Base-by-base conservation (phyloP, 805 yeast species). In the Spathaspora passalidarum region DNA sequence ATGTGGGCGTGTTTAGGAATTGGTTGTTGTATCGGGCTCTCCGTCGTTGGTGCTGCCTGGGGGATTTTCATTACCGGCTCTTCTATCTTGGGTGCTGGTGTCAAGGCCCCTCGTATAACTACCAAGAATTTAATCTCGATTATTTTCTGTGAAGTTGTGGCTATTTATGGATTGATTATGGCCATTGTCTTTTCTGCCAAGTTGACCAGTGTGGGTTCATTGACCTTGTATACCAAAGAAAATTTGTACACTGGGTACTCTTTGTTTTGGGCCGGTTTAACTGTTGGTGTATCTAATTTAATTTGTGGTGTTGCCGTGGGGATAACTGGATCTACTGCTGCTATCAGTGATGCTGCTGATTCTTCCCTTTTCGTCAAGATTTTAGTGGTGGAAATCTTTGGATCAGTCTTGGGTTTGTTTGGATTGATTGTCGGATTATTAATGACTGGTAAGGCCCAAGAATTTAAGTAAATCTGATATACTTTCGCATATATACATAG, bases 41-140 rank as follows among this genome's bases (percentile, higher is more conserved):
- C 95, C 41, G 97, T 94, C 13, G 85, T 91, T 36, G 99, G 99
- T 34, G 99, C 99, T 13, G 98, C 98, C 4, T 94, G 99, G 99
- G 99, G 99, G 53, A 94, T 94, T 55, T 94, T 92, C 65, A 80
- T 94, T 50, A 92, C 98, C 2, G 99, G 99, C 35, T 77, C 97
- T 1, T 82, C 97, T 22, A 88, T 94, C 56, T 71, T 94, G 51
- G 99, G 99, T 57, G 99, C 99, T 2, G 99, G 99, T 74, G 97
- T 94, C 49, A 88, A 88, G 66, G 94, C 96, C 11, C 99, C 99
- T 43, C 78, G 98, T 64, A 95, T 94, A 63, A 91, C 98, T 38
- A 94, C 99, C 45, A 94, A 94, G 76, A 94, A 94, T 66, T 80
- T 94, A 64, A 95, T 94, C 53, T 87, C 96, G 36, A 94, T 94